Percentiles rank a stretch among this genome's conserved stretches.
These are phyloP conservation scores for Babesia ovata DNA, from an alignment of 169 alveolate species.

Conservation along the genomic window DNA sequence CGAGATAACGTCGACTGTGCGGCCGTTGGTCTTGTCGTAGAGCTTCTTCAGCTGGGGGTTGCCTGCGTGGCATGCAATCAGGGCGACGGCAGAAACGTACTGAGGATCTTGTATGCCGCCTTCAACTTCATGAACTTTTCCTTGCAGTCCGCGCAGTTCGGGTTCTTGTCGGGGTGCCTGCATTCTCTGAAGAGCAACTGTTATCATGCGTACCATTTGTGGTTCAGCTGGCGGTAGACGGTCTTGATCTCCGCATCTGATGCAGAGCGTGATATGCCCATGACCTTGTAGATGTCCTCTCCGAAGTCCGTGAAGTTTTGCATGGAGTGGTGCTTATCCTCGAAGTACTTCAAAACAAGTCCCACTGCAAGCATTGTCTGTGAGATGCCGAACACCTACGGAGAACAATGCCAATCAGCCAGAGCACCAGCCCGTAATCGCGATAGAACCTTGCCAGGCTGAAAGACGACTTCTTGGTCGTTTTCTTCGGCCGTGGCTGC, in stretches of 20 bases:
- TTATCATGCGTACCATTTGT: constrained; percentile 39
- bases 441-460: neutral
- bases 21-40: constrained; percentile 61
- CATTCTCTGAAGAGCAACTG: neutral
- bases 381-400: neutral
- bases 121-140: constrained; percentile 56
- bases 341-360: constrained; percentile 53
- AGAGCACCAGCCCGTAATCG: constrained; percentile 6
- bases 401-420: neutral
- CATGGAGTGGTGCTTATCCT: constrained; percentile 45
- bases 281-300: constrained; percentile 41
- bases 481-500: neutral
- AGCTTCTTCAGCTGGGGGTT: constrained; percentile 54
- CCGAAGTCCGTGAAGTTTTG: constrained; percentile 42
- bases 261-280: constrained; percentile 51
- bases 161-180: constrained; percentile 74
- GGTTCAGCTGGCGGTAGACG: constrained; percentile 58
- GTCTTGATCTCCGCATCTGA: constrained; percentile 53
- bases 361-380: constrained; percentile 29
- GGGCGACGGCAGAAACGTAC: constrained; percentile 18
- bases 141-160: constrained; percentile 61
- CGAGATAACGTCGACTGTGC: constrained; percentile 56
- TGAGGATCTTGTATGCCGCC: constrained; percentile 63
- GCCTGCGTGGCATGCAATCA: constrained; percentile 13
- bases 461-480: neutral